These are phyloP conservation scores for Coleophoma eucalyptorum DNA, from an alignment of 2,329 filamentous ascomycete genomes.

Conservation along the genomic window DNA sequence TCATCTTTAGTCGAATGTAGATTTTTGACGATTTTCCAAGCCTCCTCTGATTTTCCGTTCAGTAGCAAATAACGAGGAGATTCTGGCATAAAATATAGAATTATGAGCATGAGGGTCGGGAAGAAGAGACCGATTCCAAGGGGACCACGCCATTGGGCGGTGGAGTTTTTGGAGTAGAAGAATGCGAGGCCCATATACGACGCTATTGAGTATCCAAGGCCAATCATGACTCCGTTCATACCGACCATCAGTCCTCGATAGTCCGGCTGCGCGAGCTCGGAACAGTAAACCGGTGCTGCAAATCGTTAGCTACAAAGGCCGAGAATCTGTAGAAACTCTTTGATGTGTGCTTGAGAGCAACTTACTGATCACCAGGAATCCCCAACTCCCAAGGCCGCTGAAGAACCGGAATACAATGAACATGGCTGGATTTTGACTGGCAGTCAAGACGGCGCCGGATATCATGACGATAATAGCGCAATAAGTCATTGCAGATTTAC, in stretches of 20 bases:
- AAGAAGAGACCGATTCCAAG: conserved; percentile 17
- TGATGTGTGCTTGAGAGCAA: too few relatives aligned
- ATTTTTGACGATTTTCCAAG: conserved; percentile 40
- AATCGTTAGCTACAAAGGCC: background rate
- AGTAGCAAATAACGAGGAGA: conserved; percentile 69
- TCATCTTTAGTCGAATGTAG: background rate
- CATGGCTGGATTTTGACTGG: conserved; percentile 5
- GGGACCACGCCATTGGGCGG: conserved; percentile 18
- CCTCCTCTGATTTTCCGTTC: conserved; percentile 52
- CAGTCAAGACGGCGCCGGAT: conserved; percentile 9
- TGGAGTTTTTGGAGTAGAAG: conserved; percentile 12
- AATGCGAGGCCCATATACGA: conserved; percentile 17
- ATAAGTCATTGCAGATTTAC: conserved; percentile 41
- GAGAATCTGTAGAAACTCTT: too few relatives aligned
- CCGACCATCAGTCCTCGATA: conserved; percentile 21
- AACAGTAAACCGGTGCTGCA: conserved; percentile 3
- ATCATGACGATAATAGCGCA: background rate
- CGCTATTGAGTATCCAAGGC: conserved; percentile 19
- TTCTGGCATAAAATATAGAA: conserved; percentile 50
- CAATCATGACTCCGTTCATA: conserved; percentile 26
- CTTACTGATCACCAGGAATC: conserved; percentile 1
- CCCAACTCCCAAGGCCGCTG: conserved; percentile 9
- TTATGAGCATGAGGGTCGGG: conserved; percentile 7
- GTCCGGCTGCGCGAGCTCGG: conserved; percentile 19
- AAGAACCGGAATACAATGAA: conserved; percentile 9